Percentiles rank a stretch among this genome's conserved stretches.
Conservation (phyloP, 139 green algal genomes). For the Nannochloris sp. region DNA sequence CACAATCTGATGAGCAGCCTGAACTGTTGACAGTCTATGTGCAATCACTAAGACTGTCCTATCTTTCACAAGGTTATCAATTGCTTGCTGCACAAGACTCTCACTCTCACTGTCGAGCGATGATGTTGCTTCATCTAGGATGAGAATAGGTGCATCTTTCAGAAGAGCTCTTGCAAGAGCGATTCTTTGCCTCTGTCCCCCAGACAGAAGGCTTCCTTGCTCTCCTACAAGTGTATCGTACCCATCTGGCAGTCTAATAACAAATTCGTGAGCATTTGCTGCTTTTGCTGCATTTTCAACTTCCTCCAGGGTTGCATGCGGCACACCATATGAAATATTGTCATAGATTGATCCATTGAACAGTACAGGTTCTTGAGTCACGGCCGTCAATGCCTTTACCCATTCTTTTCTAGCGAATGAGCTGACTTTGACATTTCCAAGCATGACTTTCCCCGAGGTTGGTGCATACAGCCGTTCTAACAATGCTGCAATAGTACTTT, state of each 20-base stretch:
- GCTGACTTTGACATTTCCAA: constrained; percentile 20
- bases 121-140: constrained; percentile 57
- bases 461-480: constrained; percentile 56
- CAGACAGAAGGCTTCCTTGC: constrained; percentile 43
- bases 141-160: constrained; percentile 51
- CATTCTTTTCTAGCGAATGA: constrained; percentile 56
- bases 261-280: constrained; percentile 69
- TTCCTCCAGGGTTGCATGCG: constrained; percentile 22
- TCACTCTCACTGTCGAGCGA: constrained; percentile 44
- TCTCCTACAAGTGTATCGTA: constrained; percentile 32
- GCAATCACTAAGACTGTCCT: constrained; percentile 55
- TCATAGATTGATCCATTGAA: constrained; percentile 76
- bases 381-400: constrained; percentile 53
- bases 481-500: constrained; percentile 70
- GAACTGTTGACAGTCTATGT: constrained; percentile 63
- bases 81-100: constrained; percentile 41
- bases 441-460: constrained; percentile 25
- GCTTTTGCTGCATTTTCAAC: constrained; percentile 42
- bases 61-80: constrained; percentile 38
- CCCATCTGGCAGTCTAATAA: constrained; percentile 28
- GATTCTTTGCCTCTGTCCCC: constrained; percentile 75
- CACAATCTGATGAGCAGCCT: constrained; percentile 46
- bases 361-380: constrained; percentile 74
- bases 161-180: constrained; percentile 65
- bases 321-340: constrained; percentile 77